These are phyloP conservation scores for Boletales sp. DNA, from an alignment of 768 basidiomycete genomes.

Conservation along the genomic window DNA sequence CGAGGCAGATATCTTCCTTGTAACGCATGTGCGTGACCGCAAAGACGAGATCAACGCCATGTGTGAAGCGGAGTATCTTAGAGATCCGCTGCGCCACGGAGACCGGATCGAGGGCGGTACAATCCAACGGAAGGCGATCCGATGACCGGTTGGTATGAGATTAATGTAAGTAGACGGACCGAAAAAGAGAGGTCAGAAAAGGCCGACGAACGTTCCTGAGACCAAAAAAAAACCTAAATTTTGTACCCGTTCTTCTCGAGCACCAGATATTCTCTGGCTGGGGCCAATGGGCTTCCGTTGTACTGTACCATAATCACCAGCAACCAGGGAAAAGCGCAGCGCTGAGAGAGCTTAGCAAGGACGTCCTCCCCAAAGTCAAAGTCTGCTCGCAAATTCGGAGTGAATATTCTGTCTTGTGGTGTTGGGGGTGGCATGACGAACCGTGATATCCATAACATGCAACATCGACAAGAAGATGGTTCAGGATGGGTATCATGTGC, in stretches of 20 bases:
- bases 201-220: constrained; percentile 9
- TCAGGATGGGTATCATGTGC: constrained; percentile 4
- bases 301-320: constrained; percentile 8
- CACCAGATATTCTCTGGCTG: constrained; percentile 5
- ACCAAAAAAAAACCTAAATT: constrained; percentile 6
- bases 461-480: constrained; percentile 10
- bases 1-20: constrained; percentile 5
- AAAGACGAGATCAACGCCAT: constrained; percentile 2
- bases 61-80: neutral
- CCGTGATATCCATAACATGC: constrained; percentile 8
- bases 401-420: neutral
- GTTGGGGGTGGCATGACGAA: neutral
- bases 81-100: constrained; percentile 8
- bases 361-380: constrained; percentile 8
- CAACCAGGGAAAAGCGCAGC: constrained; percentile 10
- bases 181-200: neutral
- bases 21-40: constrained; percentile 12
- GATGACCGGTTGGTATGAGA: constrained; percentile 2
- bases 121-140: constrained; percentile 7
- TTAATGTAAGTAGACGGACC: neutral
- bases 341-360: constrained; percentile 2
- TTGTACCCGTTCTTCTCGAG: constrained; percentile 4
- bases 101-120: constrained; percentile 4
- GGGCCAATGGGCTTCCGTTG: constrained; percentile 1
- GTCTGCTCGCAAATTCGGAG: neutral